A percentile compares a stretch with the other conserved stretches of the same genome.
phyloP scores from a whole-genome alignment of 164 flowering plant genomes.

The Saururus chinensis region DNA sequence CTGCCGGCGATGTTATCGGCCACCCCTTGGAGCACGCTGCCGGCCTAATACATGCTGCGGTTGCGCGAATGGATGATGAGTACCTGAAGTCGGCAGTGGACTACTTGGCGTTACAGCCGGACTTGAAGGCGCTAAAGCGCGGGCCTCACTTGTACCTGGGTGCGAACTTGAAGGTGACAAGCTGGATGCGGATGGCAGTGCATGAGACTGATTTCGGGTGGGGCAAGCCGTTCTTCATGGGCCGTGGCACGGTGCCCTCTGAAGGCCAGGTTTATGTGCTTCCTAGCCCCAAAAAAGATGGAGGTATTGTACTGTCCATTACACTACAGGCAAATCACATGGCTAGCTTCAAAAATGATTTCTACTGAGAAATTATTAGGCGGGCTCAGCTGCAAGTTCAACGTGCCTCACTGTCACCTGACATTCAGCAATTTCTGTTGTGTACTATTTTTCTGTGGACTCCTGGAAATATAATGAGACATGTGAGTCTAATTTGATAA shows the following conservation, averaged over 20 bases:
- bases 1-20: slow-evolving; percentile 17
- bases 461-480: no score
- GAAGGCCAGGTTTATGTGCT: slow-evolving; percentile 31
- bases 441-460: no score
- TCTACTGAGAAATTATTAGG: no score
- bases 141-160: slow-evolving; percentile 41
- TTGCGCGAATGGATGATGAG: slow-evolving; percentile 19
- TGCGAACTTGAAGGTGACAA: slow-evolving; percentile 23
- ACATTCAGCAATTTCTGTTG: no score
- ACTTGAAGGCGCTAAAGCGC: slow-evolving; percentile 40
- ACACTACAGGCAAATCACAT: slow-evolving; percentile 28
- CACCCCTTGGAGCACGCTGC: slow-evolving; percentile 26
- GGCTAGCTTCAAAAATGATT: slow-evolving; percentile 26
- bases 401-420: no score
- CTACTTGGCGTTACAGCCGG: slow-evolving; percentile 53
- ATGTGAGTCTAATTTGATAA: no score
- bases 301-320: slow-evolving; percentile 24
- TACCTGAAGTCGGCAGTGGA: slow-evolving; percentile 46
- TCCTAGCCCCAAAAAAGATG: slow-evolving; percentile 27
- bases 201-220: slow-evolving; percentile 34
- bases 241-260: slow-evolving; percentile 21
- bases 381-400: no score
- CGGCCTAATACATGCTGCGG: slow-evolving; percentile 26
- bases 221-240: slow-evolving; percentile 38
- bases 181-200: slow-evolving; percentile 25